These are phyloP conservation scores for Magnusiomyces fungicola DNA, from an alignment of 1,139 yeast species.

Conservation along the genomic window DNA sequence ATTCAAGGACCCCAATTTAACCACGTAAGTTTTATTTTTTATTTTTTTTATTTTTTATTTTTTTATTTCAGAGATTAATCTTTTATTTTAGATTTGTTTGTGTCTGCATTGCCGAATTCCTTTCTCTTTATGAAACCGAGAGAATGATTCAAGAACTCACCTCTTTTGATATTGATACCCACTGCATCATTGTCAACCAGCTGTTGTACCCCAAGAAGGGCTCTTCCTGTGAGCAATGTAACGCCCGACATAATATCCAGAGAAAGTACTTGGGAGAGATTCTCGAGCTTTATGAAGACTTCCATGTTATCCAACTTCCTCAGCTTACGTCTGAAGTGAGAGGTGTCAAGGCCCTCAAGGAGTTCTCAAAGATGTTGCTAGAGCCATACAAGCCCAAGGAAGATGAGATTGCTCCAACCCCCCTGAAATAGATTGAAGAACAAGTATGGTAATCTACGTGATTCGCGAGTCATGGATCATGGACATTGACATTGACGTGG, in stretches of 20 bases:
- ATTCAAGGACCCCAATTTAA: conserved; percentile 90
- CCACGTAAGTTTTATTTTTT: conserved; percentile 43
- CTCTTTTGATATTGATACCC: conserved; percentile 92
- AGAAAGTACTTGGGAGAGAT: conserved; percentile 89
- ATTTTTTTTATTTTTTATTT: not conserved
- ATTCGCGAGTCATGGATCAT: too few species aligned
- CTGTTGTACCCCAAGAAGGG: conserved; percentile 62
- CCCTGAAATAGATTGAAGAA: too few species aligned
- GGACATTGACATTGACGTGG: too few species aligned
- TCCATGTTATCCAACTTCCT: conserved; percentile 92
- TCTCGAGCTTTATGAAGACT: conserved; percentile 88
- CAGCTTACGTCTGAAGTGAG: conserved; percentile 89
- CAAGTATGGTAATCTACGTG: too few species aligned
- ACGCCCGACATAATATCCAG: conserved; percentile 92
- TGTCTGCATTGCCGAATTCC: conserved; percentile 93
- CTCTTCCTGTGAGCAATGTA: conserved; percentile 80
- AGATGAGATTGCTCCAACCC: not conserved
- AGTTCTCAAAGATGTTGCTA: conserved; percentile 35
- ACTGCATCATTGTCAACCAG: conserved; percentile 92
- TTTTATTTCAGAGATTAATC: not conserved
- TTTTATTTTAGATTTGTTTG: conserved; percentile 51
- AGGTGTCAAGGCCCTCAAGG: conserved; percentile 76
- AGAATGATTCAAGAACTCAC: conserved; percentile 94
- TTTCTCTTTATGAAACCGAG: conserved; percentile 93
- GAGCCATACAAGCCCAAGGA: conserved; percentile 23